Evolutionary conservation across 306 rosid species (phyloP).

Genomic region (Dalbergia cultrata): DNA sequence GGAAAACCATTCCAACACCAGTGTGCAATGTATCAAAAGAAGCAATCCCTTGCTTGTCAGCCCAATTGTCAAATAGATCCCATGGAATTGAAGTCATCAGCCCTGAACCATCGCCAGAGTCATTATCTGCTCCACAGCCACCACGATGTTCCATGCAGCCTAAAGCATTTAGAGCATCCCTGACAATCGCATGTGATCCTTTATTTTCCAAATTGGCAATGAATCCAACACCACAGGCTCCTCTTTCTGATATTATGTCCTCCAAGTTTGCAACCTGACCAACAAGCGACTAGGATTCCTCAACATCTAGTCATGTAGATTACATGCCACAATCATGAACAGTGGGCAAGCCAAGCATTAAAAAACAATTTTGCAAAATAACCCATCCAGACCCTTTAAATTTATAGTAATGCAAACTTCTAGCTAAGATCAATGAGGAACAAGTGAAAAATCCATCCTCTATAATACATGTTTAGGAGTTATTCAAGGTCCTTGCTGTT

Average conservation of each 20-base stretch:
- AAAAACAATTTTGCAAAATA: slow-evolving; percentile 27
- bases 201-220: slow-evolving; percentile 94
- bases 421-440: not conserved
- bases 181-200: slow-evolving; percentile 74
- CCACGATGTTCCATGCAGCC: slow-evolving; percentile 99
- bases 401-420: slow-evolving; percentile 37
- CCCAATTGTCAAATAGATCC: slow-evolving; percentile 93
- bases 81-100: slow-evolving; percentile 93
- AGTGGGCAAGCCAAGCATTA: slow-evolving; percentile 27
- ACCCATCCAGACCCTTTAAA: slow-evolving; percentile 40
- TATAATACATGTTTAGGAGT: not conserved
- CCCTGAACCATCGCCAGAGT: slow-evolving; percentile 99
- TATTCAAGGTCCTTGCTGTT: not conserved
- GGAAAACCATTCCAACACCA: slow-evolving; percentile 97
- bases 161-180: slow-evolving; percentile 92
- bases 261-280: slow-evolving; percentile 84
- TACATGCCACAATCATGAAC: slow-evolving; percentile 47
- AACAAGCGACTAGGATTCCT: slow-evolving; percentile 50
- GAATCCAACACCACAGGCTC: slow-evolving; percentile 99
- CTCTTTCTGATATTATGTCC: slow-evolving; percentile 93
- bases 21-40: slow-evolving; percentile 91
- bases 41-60: slow-evolving; percentile 80
- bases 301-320: slow-evolving; percentile 30
- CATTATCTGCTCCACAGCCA: slow-evolving; percentile 98
- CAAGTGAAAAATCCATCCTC: not conserved